A percentile compares a stretch with the other conserved stretches of the same genome.
Evolutionary conservation across 1,284 basidiomycete species (phyloP).

Genomic region (Filobasidium uniguttulatum): DNA sequence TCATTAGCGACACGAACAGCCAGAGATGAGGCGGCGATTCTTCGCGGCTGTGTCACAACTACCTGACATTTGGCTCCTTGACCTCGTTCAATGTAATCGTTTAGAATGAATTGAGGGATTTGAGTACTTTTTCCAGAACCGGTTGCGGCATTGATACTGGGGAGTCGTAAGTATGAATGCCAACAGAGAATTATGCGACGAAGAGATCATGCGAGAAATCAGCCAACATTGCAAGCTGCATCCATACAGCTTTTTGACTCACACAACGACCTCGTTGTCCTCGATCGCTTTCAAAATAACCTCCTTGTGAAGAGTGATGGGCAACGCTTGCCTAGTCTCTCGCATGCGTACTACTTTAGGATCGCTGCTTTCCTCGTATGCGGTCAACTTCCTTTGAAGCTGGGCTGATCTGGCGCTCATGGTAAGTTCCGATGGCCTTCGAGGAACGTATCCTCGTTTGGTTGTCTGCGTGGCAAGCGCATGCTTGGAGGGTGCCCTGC

Average conservation of each 20-base stretch:
- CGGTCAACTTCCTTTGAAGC: constrained; percentile 46
- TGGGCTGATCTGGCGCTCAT: constrained; percentile 47
- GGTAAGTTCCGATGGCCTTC: constrained; percentile 22
- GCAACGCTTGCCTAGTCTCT: constrained; percentile 51
- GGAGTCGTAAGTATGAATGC: background rate
- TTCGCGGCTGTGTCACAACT: constrained; percentile 80
- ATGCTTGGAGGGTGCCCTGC: constrained; percentile 28
- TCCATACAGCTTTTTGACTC: constrained; percentile 44
- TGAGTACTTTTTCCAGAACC: constrained; percentile 96
- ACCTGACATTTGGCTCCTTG: constrained; percentile 80
- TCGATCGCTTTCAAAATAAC: constrained; percentile 58
- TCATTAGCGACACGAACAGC: constrained; percentile 86
- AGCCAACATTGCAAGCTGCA: background rate
- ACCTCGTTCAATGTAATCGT: constrained; percentile 63
- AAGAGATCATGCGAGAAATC: background rate
- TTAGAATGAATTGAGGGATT: constrained; percentile 82
- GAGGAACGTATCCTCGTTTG: no score
- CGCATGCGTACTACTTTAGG: constrained; percentile 56
- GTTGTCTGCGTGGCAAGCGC: constrained; percentile 12
- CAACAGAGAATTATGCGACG: no score
- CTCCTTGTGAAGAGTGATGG: constrained; percentile 55
- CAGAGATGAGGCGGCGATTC: constrained; percentile 76
- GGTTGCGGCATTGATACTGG: constrained; percentile 71
- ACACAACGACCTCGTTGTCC: constrained; percentile 60
- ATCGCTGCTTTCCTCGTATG: constrained; percentile 47